Evolutionary conservation across 257 asterid species (phyloP).

Genomic region (Solanum peruvianum): DNA sequence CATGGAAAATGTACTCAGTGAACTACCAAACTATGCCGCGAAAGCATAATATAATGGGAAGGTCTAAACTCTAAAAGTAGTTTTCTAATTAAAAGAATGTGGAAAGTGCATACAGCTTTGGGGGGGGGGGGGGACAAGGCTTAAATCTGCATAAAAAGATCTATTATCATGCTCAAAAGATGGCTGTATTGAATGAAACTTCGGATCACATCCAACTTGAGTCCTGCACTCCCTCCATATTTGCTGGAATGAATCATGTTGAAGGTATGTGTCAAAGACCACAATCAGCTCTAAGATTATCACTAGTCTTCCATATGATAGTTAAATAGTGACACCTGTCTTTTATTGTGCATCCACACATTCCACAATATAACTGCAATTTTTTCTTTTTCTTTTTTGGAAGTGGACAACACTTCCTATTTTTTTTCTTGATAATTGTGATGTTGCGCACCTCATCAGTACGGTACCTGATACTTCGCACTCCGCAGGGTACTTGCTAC

Average conservation of each 20-base stretch:
- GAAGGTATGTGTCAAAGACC: background rate
- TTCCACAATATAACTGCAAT: background rate
- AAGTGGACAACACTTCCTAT: background rate
- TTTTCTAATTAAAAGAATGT: background rate
- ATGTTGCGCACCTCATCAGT: background rate
- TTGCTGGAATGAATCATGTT: background rate
- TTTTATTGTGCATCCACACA: background rate
- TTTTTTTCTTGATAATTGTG: background rate
- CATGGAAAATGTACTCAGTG: background rate
- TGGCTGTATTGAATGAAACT: background rate
- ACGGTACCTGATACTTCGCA: background rate
- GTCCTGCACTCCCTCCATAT: background rate
- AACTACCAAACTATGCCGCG: background rate
- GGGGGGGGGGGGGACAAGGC: background rate
- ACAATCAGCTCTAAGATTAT: background rate
- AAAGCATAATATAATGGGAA: background rate
- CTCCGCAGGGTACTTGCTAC: background rate
- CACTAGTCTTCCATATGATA: background rate
- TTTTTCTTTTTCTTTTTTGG: background rate
- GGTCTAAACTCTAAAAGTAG: background rate
- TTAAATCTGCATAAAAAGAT: background rate
- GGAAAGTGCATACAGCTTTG: background rate
- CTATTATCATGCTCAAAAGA: background rate
- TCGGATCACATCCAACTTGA: background rate
- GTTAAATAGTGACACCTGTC: background rate